phyloP scores from a whole-genome alignment of 208 protist genomes.

The Polymyxa betae region DNA sequence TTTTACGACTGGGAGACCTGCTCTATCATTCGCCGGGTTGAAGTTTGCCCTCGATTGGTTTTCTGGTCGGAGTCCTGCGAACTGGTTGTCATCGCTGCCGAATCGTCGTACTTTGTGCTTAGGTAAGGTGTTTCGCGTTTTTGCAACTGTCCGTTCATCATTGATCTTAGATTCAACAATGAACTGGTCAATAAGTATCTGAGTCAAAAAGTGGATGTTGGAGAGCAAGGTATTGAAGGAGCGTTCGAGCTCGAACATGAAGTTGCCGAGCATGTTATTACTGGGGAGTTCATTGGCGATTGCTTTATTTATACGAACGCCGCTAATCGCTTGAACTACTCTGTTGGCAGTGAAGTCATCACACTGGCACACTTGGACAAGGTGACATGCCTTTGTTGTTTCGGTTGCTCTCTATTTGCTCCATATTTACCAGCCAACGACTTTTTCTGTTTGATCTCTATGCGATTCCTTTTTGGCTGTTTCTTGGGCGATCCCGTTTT shows the following conservation, averaged over 20 bases:
- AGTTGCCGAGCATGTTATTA: conserved; percentile 82
- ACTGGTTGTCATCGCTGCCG: conserved; percentile 82
- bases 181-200: conserved; percentile 79
- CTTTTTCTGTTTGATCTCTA: too few relatives aligned
- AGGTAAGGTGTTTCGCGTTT: too few relatives aligned
- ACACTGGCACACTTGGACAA: conserved; percentile 69
- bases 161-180: too few relatives aligned
- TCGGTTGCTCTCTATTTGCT: conserved; percentile 35
- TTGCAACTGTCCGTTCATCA: too few relatives aligned
- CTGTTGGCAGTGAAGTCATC: conserved; percentile 76
- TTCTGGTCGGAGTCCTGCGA: conserved; percentile 88
- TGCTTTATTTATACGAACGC: conserved; percentile 94
- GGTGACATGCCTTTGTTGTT: conserved; percentile 58
- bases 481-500: too few relatives aligned
- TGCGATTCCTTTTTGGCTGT: too few relatives aligned
- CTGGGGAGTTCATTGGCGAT: conserved; percentile 92
- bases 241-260: conserved; percentile 92
- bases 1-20: conserved; percentile 96
- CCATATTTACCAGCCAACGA: too few relatives aligned
- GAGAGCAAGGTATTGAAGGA: conserved; percentile 89
- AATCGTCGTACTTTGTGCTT: conserved; percentile 89
- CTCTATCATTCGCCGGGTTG: conserved; percentile 88
- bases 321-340: conserved; percentile 91
- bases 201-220: conserved; percentile 71
- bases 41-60: conserved; percentile 82